These are phyloP conservation scores for Hypoxylon sp. DNA, from an alignment of 2,329 filamentous ascomycete genomes.

Conservation along the genomic window DNA sequence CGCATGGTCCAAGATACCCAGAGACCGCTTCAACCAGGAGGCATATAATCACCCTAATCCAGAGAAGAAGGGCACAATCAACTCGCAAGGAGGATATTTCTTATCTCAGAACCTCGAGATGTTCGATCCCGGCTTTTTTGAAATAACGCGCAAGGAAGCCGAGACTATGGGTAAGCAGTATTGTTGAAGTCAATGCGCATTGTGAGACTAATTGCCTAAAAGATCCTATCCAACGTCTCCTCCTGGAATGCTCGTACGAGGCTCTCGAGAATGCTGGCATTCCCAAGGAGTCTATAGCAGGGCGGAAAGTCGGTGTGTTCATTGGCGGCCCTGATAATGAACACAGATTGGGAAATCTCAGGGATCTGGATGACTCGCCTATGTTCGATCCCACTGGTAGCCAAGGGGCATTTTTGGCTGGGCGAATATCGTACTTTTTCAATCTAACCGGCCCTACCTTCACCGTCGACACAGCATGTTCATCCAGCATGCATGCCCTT, in stretches of 20 bases:
- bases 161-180: conserved; percentile 51
- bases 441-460: conserved; percentile 37
- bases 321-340: conserved; percentile 42
- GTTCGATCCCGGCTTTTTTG: conserved; percentile 85
- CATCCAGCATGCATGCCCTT: conserved; percentile 41
- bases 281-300: conserved; percentile 50
- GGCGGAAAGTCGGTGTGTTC: conserved; percentile 39
- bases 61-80: conserved; percentile 75
- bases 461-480: conserved; percentile 40
- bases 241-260: conserved; percentile 81
- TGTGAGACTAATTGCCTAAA: conserved; percentile 62
- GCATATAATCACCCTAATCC: conserved; percentile 76
- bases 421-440: conserved; percentile 42
- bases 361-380: conserved; percentile 39
- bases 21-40: conserved; percentile 75
- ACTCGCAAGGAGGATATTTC: conserved; percentile 78
- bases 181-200: neutral
- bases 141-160: conserved; percentile 84
- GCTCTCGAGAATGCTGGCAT: conserved; percentile 81
- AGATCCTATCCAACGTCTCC: conserved; percentile 81
- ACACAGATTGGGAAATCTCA: conserved; percentile 40
- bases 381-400: conserved; percentile 43
- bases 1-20: conserved; percentile 72
- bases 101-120: conserved; percentile 74
- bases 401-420: conserved; percentile 38